Conservation (phyloP, 2,329 filamentous ascomycete genomes). For the Orbilia brochopaga region DNA sequence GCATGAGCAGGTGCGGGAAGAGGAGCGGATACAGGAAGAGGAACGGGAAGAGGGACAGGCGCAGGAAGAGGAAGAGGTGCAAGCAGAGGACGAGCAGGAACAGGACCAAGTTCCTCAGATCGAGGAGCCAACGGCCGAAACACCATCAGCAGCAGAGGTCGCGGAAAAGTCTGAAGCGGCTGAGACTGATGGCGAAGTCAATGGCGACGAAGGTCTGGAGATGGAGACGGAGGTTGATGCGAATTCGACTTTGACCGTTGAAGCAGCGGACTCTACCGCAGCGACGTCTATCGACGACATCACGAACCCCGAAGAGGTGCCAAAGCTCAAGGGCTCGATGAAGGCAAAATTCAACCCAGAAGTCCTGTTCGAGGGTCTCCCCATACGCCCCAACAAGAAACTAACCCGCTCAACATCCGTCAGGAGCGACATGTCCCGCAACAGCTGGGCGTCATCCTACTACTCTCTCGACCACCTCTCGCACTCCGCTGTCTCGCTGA, state of each 20-base stretch:
- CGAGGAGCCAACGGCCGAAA: conserved; percentile 9
- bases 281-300: conserved; percentile 26
- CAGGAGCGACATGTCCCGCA: conserved; percentile 42
- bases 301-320: conserved; percentile 10
- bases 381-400: conserved; percentile 32
- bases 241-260: conserved; percentile 13
- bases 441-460: conserved; percentile 47
- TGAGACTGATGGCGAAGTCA: conserved; percentile 26
- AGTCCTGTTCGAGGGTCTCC: conserved; percentile 40
- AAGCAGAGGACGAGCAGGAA: too few relatives aligned
- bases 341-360: conserved; percentile 50
- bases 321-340: conserved; percentile 49
- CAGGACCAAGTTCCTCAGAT: not conserved
- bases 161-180: conserved; percentile 21
- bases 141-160: conserved; percentile 15
- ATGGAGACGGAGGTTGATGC: conserved; percentile 40
- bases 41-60: not conserved
- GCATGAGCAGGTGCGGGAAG: not conserved
- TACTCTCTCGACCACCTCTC: conserved; percentile 48
- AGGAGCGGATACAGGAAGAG: not conserved
- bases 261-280: conserved; percentile 30
- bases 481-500: conserved; percentile 35
- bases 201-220: conserved; percentile 39
- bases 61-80: too few relatives aligned
- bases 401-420: conserved; percentile 43